Percentiles rank a stretch among this genome's conserved stretches.
These are phyloP conservation scores for Actinomortierella ambigua DNA, from an alignment of 371 early-diverging fungal species.

Conservation along the genomic window DNA sequence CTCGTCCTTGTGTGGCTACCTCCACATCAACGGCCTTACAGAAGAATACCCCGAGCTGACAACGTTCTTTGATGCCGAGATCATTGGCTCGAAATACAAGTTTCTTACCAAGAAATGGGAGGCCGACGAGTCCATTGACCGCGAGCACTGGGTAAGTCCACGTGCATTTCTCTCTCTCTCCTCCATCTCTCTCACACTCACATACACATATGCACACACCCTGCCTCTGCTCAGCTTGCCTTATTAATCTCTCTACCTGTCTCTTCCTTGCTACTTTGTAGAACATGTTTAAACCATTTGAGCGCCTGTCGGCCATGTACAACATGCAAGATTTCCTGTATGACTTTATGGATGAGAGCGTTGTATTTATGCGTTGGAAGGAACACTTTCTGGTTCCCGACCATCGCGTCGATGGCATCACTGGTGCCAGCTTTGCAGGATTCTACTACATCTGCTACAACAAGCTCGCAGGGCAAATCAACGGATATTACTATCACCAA, in stretches of 20 bases:
- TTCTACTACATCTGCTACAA: constrained; percentile 95
- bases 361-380: constrained; percentile 97
- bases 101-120: constrained; percentile 91
- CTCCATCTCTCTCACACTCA: not conserved
- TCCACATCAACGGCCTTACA: constrained; percentile 85
- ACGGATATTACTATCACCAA: constrained; percentile 87
- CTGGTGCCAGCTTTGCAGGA: constrained; percentile 94
- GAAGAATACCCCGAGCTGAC: constrained; percentile 79
- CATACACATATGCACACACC: too few relatives aligned
- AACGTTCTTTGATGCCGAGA: constrained; percentile 89
- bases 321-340: constrained; percentile 72
- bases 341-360: constrained; percentile 72
- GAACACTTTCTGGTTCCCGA: constrained; percentile 96
- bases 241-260: not conserved
- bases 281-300: constrained; percentile 70
- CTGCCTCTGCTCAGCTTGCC: not conserved
- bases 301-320: constrained; percentile 62
- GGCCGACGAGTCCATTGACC: constrained; percentile 75
- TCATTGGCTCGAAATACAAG: constrained; percentile 77
- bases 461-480: constrained; percentile 74
- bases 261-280: constrained; percentile 4
- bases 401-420: constrained; percentile 82
- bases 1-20: constrained; percentile 79
- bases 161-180: not conserved
- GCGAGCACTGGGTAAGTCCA: constrained; percentile 80